Evolutionary conservation across 345 rosid species (phyloP), one percentile per base, ranked within the genome.

Genomic region (Lumnitzera littorea): DNA sequence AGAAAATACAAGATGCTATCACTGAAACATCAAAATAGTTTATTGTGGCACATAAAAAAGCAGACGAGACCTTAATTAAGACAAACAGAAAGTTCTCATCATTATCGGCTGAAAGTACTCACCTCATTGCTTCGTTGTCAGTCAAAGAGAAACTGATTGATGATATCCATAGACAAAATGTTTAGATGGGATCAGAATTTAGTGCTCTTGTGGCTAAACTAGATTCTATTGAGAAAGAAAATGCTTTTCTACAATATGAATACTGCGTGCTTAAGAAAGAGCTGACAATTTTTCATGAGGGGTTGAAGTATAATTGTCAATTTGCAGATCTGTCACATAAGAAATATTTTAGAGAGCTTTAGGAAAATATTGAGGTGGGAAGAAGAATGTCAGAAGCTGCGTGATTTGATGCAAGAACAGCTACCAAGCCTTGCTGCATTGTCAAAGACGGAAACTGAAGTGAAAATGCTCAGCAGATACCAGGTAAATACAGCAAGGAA

Each of bases 341-440:
- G 56, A 92, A 87, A 41, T 85, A 87, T 48, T 48, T 72, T 84
- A 62, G 88, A 78, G 53, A 69, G 80, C 58, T 72, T 76, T 29
- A 83, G 83, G 80, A 83, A 82, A 73, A 73, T 88, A 23, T 57
- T 85, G 5, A 87, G 77, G 71, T 71, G 89, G 47, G 99, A 94
- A 78, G 80, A 74, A n/a, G 99, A 94, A 67, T 90, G 96, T 68
- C 84, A 90, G 67, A 91, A 85, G 57, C 73, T 88, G 52, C 84
- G 84, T 2, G 56, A 76, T 20, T 65, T 80, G 53, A 52, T 73
- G 60, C 82, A 78, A 31, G 89, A 89, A 71, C 82, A 81, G 87
- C 72, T 74, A 25, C 87, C 83, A 0, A 85, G 85, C 51, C 78
- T 78, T 51, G 70, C 84, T 27, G 76, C 83, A 54, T 46, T 74